phyloP scores from a whole-genome alignment of 306 rosid genomes.

The Malus orientalis region DNA sequence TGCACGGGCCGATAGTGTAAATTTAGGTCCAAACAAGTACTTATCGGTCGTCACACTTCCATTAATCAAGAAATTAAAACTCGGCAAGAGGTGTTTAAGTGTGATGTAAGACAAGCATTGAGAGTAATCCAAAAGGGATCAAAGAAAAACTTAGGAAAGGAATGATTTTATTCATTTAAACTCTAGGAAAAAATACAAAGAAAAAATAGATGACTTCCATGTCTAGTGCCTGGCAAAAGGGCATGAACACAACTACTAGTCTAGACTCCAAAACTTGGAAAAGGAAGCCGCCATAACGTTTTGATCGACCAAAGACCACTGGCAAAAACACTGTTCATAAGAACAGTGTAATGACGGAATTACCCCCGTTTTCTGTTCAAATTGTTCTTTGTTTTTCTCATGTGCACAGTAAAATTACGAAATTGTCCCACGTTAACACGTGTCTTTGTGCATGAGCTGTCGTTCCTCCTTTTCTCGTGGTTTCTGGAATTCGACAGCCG shows the following conservation, averaged over 20 bases:
- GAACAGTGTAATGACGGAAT: neutral
- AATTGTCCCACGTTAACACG: no score
- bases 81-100: neutral
- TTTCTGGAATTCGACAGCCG: no score
- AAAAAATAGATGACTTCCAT: slow-evolving; percentile 16
- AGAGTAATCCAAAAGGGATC: neutral
- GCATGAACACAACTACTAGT: slow-evolving; percentile 38
- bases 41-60: no score
- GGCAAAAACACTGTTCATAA: no score
- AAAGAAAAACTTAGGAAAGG: neutral
- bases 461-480: no score
- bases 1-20: no score
- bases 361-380: neutral
- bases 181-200: neutral
- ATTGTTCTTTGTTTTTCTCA: no score
- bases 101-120: neutral
- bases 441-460: no score
- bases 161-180: neutral
- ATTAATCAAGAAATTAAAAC: neutral
- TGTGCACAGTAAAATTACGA: no score
- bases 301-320: slow-evolving; percentile 34
- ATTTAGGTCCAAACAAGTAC: no score
- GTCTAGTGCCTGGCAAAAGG: slow-evolving; percentile 24
- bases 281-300: slow-evolving; percentile 20
- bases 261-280: slow-evolving; percentile 34